These are phyloP conservation scores for Coffea canephora DNA, from an alignment of 257 asterid genomes.

Conservation along the genomic window DNA sequence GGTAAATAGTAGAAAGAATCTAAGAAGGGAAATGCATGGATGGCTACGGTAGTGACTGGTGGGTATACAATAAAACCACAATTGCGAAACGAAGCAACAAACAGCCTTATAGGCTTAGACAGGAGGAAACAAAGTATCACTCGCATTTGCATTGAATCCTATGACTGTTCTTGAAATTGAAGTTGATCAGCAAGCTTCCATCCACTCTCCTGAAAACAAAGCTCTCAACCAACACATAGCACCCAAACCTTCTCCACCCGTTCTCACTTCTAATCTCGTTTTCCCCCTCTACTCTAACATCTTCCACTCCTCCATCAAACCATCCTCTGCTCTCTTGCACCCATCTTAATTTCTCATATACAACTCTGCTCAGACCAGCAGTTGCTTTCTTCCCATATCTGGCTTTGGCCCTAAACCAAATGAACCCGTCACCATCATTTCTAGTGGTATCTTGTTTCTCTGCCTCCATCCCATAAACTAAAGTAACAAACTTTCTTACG, in stretches of 20 bases:
- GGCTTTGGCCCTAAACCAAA: slow-evolving; percentile 54
- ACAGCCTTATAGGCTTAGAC: too few relatives aligned
- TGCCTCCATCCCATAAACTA: slow-evolving; percentile 59
- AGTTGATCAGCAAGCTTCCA: slow-evolving; percentile 19
- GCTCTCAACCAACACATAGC: slow-evolving; percentile 76
- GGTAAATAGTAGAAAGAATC: too few relatives aligned
- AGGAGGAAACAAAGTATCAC: slow-evolving; percentile 24
- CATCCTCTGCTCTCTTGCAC: slow-evolving; percentile 69
- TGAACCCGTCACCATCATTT: slow-evolving; percentile 32
- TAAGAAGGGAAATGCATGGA: too few relatives aligned
- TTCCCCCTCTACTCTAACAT: slow-evolving; percentile 52
- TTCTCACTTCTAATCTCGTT: slow-evolving; percentile 39
- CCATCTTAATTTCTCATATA: slow-evolving; percentile 61
- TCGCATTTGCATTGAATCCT: slow-evolving; percentile 61
- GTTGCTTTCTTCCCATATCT: slow-evolving; percentile 28
- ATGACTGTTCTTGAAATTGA: slow-evolving; percentile 7
- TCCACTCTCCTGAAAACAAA: slow-evolving; percentile 46
- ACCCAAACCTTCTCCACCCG: slow-evolving; percentile 65
- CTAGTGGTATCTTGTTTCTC: slow-evolving; percentile 35
- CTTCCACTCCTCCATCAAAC: slow-evolving; percentile 57
- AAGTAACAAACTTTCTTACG: slow-evolving; percentile 48
- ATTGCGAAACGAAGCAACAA: too few relatives aligned
- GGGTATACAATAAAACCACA: too few relatives aligned
- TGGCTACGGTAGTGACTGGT: too few relatives aligned
- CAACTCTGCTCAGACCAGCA: slow-evolving; percentile 41